These are phyloP conservation scores for Pythium aristosporum DNA, from an alignment of 352 stramenopile species.

Conservation along the genomic window DNA sequence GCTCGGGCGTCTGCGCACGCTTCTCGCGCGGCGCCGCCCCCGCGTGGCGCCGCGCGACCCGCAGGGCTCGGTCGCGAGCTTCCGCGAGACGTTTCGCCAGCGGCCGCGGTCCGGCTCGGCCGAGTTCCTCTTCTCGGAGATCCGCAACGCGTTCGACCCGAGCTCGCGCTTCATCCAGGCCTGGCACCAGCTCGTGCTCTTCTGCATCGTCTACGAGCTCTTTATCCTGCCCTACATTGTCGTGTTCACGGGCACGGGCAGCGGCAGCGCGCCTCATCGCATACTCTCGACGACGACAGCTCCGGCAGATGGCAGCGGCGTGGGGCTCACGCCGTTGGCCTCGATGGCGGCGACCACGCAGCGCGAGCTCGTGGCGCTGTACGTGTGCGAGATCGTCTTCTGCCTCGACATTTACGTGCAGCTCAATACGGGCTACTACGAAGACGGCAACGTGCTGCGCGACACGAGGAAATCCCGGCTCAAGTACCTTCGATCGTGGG, in stretches of 20 bases:
- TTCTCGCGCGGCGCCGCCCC: background rate
- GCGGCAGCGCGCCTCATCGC: background rate
- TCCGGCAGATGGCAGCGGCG: background rate
- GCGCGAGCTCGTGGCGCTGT: slow-evolving; percentile 37
- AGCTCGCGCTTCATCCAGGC: slow-evolving; percentile 47
- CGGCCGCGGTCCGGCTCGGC: slow-evolving; percentile 44
- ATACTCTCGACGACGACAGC: background rate
- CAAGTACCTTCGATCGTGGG: slow-evolving; percentile 57
- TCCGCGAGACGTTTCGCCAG: slow-evolving; percentile 39
- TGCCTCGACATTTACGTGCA: slow-evolving; percentile 66
- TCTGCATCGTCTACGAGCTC: slow-evolving; percentile 54
- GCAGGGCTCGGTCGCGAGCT: slow-evolving; percentile 26
- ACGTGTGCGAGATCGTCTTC: slow-evolving; percentile 62
- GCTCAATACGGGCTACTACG: slow-evolving; percentile 73
- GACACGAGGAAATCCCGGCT: slow-evolving; percentile 51
- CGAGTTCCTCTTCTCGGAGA: slow-evolving; percentile 46
- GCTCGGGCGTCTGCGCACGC: background rate
- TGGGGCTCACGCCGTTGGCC: background rate
- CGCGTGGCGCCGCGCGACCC: background rate
- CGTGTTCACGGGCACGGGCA: slow-evolving; percentile 28
- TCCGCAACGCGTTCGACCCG: slow-evolving; percentile 61
- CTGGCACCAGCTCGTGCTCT: slow-evolving; percentile 56
- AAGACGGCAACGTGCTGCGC: slow-evolving; percentile 64
- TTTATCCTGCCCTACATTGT: slow-evolving; percentile 45
- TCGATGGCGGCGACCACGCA: slow-evolving; percentile 3